Evolutionary conservation across 2,329 filamentous ascomycete genomes (phyloP).

Genomic region (Ophiocordyceps sinensis): DNA sequence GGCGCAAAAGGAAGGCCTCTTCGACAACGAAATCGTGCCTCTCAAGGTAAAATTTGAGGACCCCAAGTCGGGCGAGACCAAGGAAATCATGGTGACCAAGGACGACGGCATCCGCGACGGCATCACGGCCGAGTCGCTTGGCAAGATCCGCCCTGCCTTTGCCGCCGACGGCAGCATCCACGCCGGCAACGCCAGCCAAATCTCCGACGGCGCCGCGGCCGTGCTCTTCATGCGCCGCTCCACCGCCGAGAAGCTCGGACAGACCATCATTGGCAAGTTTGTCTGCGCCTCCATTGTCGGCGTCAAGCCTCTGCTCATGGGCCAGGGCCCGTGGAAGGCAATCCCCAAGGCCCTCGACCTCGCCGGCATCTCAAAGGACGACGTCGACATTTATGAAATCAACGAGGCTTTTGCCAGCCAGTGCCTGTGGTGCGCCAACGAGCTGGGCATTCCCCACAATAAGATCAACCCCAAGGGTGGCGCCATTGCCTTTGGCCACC

Average conservation of each 20-base stretch:
- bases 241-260: conserved; percentile 75
- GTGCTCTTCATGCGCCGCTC: conserved; percentile 92
- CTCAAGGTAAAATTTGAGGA: conserved; percentile 79
- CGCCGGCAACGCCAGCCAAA: conserved; percentile 89
- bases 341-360: conserved; percentile 86
- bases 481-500: conserved; percentile 91
- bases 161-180: conserved; percentile 87
- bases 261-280: conserved; percentile 85
- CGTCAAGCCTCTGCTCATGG: conserved; percentile 89
- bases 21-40: conserved; percentile 81
- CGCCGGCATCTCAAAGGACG: conserved; percentile 71
- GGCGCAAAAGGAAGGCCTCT: conserved; percentile 80
- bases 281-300: conserved; percentile 75
- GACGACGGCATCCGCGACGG: conserved; percentile 81
- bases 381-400: conserved; percentile 97
- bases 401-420: conserved; percentile 97
- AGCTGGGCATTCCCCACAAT: conserved; percentile 65
- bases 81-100: conserved; percentile 65
- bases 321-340: conserved; percentile 85
- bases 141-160: conserved; percentile 83
- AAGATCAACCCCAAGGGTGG: conserved; percentile 98
- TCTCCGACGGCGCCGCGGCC: conserved; percentile 89
- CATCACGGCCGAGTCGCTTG: conserved; percentile 76
- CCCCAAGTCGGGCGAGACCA: conserved; percentile 77
- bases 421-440: conserved; percentile 83